Base-by-base conservation (phyloP, 2,329 filamentous ascomycete genomes). In the Lojkania enalia region DNA sequence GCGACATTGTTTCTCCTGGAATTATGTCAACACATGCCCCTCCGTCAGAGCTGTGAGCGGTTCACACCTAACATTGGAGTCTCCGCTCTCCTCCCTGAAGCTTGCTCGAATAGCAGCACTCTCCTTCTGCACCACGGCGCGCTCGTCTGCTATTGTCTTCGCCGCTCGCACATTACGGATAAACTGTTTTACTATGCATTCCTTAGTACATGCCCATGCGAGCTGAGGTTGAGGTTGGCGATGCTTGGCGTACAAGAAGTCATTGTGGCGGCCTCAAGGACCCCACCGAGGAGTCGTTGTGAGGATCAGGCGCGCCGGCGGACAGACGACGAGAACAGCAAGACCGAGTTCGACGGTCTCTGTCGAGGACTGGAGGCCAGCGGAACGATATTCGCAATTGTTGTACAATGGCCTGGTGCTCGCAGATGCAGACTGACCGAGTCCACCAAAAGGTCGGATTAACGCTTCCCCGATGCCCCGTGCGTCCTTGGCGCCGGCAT, bases 161-260 rank as follows among this genome's bases (percentile, higher is more conserved):
- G 94, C 90, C 51, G 94, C 92, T 71, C 94, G 90, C 69, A 99
- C 94, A 75, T 96, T 97, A 70, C 94, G 91, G 74, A 99, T 99
- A 76, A 99, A 99, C 77, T 97, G 94, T 78, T 99, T 99, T 71
- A 99, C 94, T 97, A 67, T 38, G 51, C 44, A 48, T 51, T 30
- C 37, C 55, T 69, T 55, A 69, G 63, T 55, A 64, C 46, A 53
- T 52, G 47, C 21, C 43, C 30, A 15, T 15, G 14, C 23, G n/a
- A 27, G 23, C 7, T 27, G 23, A 7, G n/a, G 23, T n/a, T 27
- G 23, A 27, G 23, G n/a, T n/a, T n/a, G n/a, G 23, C 48, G 49
- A n/a, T 54, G 60, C 52, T 61, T 60, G 60, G 73, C 77, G 64
- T 73, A 81, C 78, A 73, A 65, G 79, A 81, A 71, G 76, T 76